Percentiles rank a stretch among this genome's conserved stretches.
Evolutionary conservation across 306 rosid species (phyloP).

Genomic region (Dalbergia oliveri): DNA sequence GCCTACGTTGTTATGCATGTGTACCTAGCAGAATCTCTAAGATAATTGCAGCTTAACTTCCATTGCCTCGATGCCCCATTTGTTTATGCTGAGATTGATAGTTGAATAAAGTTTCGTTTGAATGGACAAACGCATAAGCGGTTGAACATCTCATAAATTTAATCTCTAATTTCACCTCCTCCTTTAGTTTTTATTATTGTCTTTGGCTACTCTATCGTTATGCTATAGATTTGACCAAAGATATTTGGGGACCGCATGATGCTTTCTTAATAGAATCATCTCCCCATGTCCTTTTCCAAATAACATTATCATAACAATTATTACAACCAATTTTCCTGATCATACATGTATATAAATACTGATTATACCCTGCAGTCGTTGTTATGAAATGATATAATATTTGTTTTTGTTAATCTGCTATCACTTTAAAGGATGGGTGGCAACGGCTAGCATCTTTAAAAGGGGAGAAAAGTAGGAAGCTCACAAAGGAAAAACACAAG

Average conservation of each 20-base stretch:
- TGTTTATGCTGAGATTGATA: constrained; percentile 20
- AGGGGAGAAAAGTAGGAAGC: constrained; percentile 6
- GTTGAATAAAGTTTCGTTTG: constrained; percentile 16
- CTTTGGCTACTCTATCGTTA: neutral
- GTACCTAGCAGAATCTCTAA: constrained; percentile 27
- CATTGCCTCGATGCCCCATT: neutral
- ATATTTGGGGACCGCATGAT: constrained; percentile 50
- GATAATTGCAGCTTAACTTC: neutral
- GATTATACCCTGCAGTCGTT: constrained; percentile 5
- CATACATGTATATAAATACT: constrained; percentile 7
- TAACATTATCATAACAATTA: neutral
- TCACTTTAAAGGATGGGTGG: constrained; percentile 11
- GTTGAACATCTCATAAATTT: constrained; percentile 31
- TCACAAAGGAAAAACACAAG: constrained; percentile 2
- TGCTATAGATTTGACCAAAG: constrained; percentile 26
- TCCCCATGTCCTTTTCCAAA: neutral
- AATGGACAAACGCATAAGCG: neutral
- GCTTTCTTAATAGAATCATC: constrained; percentile 30
- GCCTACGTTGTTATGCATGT: constrained; percentile 21
- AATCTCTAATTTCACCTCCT: neutral
- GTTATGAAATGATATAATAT: constrained; percentile 27
- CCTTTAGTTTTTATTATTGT: constrained; percentile 24
- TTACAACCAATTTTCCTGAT: neutral
- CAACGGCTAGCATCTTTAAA: constrained; percentile 29
- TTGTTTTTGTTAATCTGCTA: constrained; percentile 6